phyloP scores from a whole-genome alignment of 164 flowering plant species.

The Dillenia suffruticosa region DNA sequence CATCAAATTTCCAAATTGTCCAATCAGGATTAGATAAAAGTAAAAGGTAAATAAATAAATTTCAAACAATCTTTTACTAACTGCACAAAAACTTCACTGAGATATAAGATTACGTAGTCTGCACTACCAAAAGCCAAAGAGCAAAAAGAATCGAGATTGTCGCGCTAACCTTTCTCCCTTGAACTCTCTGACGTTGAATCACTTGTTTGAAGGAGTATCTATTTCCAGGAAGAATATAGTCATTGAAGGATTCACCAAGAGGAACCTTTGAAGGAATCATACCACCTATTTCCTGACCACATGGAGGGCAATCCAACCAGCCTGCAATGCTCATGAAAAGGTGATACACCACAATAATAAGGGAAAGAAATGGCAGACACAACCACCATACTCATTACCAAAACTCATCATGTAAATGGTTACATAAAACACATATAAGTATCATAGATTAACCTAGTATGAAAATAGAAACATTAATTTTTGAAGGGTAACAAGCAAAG shows the following conservation, averaged over 20 bases:
- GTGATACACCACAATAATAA: not conserved
- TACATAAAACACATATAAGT: not conserved
- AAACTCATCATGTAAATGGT: not conserved
- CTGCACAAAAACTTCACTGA: too few species aligned
- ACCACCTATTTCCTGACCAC: conserved; percentile 54
- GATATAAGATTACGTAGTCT: too few species aligned
- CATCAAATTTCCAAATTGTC: too few species aligned
- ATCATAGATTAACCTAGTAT: not conserved
- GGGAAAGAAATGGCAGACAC: too few species aligned
- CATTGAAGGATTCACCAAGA: conserved; percentile 71
- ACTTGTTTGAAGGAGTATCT: conserved; percentile 93
- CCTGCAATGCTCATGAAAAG: conserved; percentile 38
- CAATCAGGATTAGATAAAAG: too few species aligned
- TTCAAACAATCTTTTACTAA: too few species aligned
- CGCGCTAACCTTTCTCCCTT: conserved; percentile 56
- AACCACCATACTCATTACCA: too few species aligned
- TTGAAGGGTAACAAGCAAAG: not conserved
- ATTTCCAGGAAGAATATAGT: conserved; percentile 65
- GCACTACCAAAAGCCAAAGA: too few species aligned
- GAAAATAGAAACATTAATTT: not conserved
- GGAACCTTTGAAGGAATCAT: conserved; percentile 95
- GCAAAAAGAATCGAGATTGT: not conserved
- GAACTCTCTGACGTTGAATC: conserved; percentile 67
- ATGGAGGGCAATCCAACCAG: conserved; percentile 87
- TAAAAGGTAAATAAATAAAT: too few species aligned